Evolutionary conservation across 495 filamentous ascomycete genomes (phyloP).

Genomic region (Hypomontagnella submonticulosa): DNA sequence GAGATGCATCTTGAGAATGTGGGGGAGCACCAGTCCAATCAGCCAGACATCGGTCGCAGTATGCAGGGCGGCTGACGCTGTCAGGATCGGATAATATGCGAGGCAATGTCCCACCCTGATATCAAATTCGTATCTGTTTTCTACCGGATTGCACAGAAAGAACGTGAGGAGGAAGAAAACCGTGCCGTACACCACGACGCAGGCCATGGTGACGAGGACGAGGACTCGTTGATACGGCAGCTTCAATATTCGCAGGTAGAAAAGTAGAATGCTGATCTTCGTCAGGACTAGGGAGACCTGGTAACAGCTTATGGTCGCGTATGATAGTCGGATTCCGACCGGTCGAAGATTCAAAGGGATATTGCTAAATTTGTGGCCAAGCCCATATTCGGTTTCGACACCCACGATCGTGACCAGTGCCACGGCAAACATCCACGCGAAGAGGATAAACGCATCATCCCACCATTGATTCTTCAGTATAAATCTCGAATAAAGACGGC

Average conservation of each 20-base stretch:
- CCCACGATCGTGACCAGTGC: constrained; percentile 38
- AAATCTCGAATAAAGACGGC: constrained; percentile 38
- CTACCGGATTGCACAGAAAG: constrained; percentile 53
- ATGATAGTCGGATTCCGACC: constrained; percentile 38
- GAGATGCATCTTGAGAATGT: constrained; percentile 50
- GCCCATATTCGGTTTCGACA: constrained; percentile 37
- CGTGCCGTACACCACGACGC: constrained; percentile 46
- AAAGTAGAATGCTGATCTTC: constrained; percentile 54
- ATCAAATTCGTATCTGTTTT: constrained; percentile 43
- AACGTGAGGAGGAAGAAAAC: constrained; percentile 52
- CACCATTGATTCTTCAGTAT: constrained; percentile 41
- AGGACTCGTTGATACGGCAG: constrained; percentile 45
- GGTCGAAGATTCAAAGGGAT: constrained; percentile 38
- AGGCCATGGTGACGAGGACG: constrained; percentile 47
- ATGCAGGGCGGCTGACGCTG: constrained; percentile 49
- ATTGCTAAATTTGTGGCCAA: constrained; percentile 38
- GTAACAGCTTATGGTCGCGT: constrained; percentile 43
- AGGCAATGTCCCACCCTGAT: constrained; percentile 46
- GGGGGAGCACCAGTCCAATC: constrained; percentile 50
- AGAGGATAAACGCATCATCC: constrained; percentile 37
- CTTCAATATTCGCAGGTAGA: constrained; percentile 56
- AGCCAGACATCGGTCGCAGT: constrained; percentile 52
- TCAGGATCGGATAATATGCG: constrained; percentile 49
- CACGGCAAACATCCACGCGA: constrained; percentile 41
- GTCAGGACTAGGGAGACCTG: constrained; percentile 52